Evolutionary conservation across 106 monocot genomes (phyloP).

Genomic region (Acorus gramineus): DNA sequence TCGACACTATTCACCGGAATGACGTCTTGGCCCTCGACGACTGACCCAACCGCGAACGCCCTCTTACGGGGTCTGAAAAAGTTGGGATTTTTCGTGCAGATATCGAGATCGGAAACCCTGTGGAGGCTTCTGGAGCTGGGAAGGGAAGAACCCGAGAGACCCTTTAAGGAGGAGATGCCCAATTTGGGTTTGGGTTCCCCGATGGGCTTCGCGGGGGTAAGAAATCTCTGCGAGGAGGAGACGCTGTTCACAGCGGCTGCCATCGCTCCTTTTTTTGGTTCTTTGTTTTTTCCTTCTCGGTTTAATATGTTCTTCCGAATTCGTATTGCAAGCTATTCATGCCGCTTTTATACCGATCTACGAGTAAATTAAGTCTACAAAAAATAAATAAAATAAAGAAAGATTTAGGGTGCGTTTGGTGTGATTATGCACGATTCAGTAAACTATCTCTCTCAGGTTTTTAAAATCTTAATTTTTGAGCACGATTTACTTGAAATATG

Average conservation of each 20-base stretch:
- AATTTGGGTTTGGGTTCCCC: no score
- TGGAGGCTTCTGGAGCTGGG: not conserved
- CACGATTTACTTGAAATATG: no score
- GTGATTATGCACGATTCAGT: no score
- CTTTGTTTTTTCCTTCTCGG: no score
- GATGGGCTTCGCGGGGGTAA: slow-evolving; percentile 1
- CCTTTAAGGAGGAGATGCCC: not conserved
- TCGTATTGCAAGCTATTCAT: no score
- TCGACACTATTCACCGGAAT: slow-evolving; percentile 24
- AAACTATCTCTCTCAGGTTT: no score
- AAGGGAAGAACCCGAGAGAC: not conserved
- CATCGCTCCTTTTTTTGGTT: no score
- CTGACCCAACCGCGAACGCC: not conserved
- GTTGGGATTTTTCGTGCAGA: not conserved
- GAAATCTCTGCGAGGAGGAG: slow-evolving; percentile 1
- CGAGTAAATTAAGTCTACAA: not conserved
- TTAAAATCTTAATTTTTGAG: no score
- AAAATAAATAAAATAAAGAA: no score
- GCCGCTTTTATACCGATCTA: not conserved
- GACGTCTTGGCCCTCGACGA: slow-evolving; percentile 19
- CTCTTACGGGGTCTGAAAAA: no score
- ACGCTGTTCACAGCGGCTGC: slow-evolving; percentile 3
- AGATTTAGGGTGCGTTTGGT: no score
- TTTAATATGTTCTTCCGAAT: no score
- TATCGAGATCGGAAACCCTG: not conserved